Percentiles rank a stretch among this genome's conserved stretches.
Evolutionary conservation across 495 filamentous ascomycete genomes (phyloP).

Genomic region (Aspergillus ellipticus): DNA sequence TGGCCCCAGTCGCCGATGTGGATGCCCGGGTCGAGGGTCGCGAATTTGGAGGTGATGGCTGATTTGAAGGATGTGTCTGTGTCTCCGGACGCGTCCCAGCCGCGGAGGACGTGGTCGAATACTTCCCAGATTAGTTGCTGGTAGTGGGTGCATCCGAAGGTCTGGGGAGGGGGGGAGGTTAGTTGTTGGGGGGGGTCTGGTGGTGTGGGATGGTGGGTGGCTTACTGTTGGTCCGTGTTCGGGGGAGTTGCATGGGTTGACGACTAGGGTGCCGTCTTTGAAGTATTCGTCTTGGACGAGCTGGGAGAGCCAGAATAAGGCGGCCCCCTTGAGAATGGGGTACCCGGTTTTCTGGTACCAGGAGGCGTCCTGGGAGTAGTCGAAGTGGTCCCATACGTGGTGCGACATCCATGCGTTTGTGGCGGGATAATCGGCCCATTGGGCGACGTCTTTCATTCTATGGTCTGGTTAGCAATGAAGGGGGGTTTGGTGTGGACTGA

Average conservation of each 20-base stretch:
- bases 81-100: slow-evolving; percentile 15
- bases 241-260: slow-evolving; percentile 49
- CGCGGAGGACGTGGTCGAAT: slow-evolving; percentile 34
- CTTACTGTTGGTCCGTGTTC: slow-evolving; percentile 44
- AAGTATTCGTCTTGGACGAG: slow-evolving; percentile 41
- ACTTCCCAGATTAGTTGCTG: slow-evolving; percentile 48
- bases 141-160: slow-evolving; percentile 49
- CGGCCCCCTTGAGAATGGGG: slow-evolving; percentile 44
- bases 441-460: slow-evolving; percentile 36
- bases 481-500: not conserved
- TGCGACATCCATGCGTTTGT: slow-evolving; percentile 50
- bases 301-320: slow-evolving; percentile 45
- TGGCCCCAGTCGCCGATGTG: slow-evolving; percentile 46
- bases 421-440: slow-evolving; percentile 41
- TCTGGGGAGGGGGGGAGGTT: slow-evolving; percentile 17
- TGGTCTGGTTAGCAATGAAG: not conserved
- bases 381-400: slow-evolving; percentile 46
- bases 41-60: slow-evolving; percentile 23
- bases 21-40: slow-evolving; percentile 41
- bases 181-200: not conserved
- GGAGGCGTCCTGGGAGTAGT: slow-evolving; percentile 40
- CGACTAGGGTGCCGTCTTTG: slow-evolving; percentile 49
- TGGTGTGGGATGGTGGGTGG: not conserved
- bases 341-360: slow-evolving; percentile 42
- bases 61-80: slow-evolving; percentile 23